Conservation (phyloP, 441 rosid genomes). For the Raphanus hybrid region DNA sequence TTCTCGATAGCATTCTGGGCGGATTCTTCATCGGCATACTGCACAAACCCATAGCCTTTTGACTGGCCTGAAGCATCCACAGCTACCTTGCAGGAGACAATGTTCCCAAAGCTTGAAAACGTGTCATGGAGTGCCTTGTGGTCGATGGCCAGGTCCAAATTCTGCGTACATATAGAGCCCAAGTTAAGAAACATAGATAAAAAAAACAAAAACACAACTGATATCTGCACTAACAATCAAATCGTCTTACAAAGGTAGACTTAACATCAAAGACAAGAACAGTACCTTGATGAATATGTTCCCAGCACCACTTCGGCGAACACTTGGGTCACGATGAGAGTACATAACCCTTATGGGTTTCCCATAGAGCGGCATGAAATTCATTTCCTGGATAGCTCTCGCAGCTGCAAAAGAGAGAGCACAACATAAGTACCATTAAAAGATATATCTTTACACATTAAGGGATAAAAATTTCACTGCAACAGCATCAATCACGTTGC, state of each 20-base stretch:
- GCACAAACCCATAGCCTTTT: constrained; percentile 89
- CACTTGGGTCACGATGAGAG: constrained; percentile 41
- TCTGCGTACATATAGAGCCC: constrained; percentile 47
- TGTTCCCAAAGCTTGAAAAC: constrained; percentile 74
- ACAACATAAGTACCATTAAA: not conserved
- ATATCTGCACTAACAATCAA: not conserved
- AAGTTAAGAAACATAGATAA: constrained; percentile 11
- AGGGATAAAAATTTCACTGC: not conserved
- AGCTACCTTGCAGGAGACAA: constrained; percentile 88
- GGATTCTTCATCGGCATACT: constrained; percentile 74
- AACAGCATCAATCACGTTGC: constrained; percentile 10
- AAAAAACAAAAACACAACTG: not conserved
- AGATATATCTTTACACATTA: not conserved
- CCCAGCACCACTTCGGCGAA: constrained; percentile 70
- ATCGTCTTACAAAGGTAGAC: not conserved
- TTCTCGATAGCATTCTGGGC: constrained; percentile 78
- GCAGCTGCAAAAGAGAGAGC: constrained; percentile 60
- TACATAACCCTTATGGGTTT: constrained; percentile 80
- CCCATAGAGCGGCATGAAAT: constrained; percentile 76
- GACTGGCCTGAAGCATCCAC: constrained; percentile 83
- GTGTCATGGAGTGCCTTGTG: constrained; percentile 89
- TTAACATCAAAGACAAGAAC: not conserved
- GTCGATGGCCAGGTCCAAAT: constrained; percentile 79
- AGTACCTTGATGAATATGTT: constrained; percentile 87
- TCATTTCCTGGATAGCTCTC: constrained; percentile 80